Base-by-base conservation (phyloP, 371 early-diverging fungal genomes). In the Syncephalastrum contaminatum region DNA sequence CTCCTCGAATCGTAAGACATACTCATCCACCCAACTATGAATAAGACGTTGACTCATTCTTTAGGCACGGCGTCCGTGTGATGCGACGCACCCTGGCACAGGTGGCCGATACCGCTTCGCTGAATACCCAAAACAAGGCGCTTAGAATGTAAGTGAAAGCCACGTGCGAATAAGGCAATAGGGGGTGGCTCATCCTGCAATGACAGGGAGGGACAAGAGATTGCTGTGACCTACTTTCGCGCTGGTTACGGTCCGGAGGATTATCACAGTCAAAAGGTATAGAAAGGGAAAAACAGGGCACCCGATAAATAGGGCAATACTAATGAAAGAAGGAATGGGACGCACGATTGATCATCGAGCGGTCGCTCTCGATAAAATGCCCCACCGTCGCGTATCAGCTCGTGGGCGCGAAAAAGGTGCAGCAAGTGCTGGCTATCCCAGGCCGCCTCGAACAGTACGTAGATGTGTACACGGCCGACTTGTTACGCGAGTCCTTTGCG, bases 371-470 rank as follows among this genome's bases (percentile, higher is more conserved):
- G 0, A 87, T 97, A 58, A 92, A 96, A 56, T 94, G 95, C 58
- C 99, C 98, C 24, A 90, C 83, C 16, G 76, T 93, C 13, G 91
- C 92, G 0, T 95, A 96, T 60, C 98, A 97, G 51, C 72, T 98
- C n/a, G 92, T 89, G 0, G 99, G 99, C 10, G 83, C 93, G 22
- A 98, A 98, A 66, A 98, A 98, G 64, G 84, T 97, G 4, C 98
- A 98, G 63, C 97, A 98, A 67, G 88, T 95, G 4, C 68, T 98
- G 39, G 87, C 96, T 0, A 64, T 75, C 0, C 88, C 94, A 0
- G 91, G 91, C 18, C 72, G 88, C 21, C 65, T 98, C 13, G 96
- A 96, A 63, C 81, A 85, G 70, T 92, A 82, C 53, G 64, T 68
- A 0, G 81, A 88, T 63, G 60, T 69, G n/a, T 66, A 70, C 4